phyloP scores from a whole-genome alignment of 164 flowering plant species.

The Piper longum region DNA sequence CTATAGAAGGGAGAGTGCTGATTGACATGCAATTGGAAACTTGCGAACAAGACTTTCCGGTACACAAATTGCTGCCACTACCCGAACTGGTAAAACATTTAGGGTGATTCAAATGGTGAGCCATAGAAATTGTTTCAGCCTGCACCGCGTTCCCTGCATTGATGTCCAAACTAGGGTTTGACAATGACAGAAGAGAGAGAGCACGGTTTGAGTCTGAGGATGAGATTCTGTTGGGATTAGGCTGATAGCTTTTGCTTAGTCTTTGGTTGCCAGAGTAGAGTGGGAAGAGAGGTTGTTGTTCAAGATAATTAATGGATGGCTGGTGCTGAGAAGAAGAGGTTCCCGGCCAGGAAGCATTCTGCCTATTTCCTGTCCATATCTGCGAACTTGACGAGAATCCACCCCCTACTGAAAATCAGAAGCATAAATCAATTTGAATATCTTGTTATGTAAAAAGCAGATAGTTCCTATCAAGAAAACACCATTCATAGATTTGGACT shows the following conservation, averaged over 20 bases:
- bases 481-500: no score
- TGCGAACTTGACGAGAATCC: neutral
- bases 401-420: neutral
- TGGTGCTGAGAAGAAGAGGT: neutral
- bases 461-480: neutral
- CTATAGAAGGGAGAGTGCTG: neutral
- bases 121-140: conserved; percentile 16
- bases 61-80: neutral
- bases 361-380: neutral
- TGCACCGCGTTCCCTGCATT: conserved; percentile 23
- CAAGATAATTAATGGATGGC: conserved; percentile 1
- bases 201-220: conserved; percentile 51
- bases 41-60: conserved; percentile 6
- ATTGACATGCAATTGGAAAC: conserved; percentile 1
- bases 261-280: conserved; percentile 3
- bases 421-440: neutral
- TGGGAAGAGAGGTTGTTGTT: conserved; percentile 38
- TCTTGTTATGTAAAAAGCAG: neutral
- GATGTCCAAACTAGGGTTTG: conserved; percentile 24
- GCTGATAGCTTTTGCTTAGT: conserved; percentile 16
- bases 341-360: neutral
- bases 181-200: conserved; percentile 93
- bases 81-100: conserved; percentile 6
- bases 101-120: conserved; percentile 15
- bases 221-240: conserved; percentile 17